Evolutionary conservation across 2,329 filamentous ascomycete genomes (phyloP).

Genomic region (Scedosporium boydii): DNA sequence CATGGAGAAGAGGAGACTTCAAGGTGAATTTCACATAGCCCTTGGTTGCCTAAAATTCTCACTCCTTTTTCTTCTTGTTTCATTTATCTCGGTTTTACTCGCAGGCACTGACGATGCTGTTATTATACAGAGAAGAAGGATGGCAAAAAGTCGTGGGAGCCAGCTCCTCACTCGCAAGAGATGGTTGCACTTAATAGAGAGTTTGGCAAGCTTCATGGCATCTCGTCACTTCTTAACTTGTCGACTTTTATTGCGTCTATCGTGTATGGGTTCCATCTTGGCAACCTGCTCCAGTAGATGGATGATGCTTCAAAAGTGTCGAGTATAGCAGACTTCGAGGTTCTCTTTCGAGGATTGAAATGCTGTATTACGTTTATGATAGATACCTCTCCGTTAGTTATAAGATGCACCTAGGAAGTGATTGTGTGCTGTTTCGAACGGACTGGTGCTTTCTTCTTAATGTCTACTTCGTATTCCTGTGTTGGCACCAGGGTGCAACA

Average conservation of each 20-base stretch:
- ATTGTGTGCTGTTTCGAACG: no score
- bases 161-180: constrained; percentile 69
- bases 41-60: no score
- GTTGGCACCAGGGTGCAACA: no score
- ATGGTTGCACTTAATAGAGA: constrained; percentile 69
- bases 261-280: constrained; percentile 70
- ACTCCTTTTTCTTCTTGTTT: neutral
- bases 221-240: constrained; percentile 73
- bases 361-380: no score
- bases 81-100: neutral
- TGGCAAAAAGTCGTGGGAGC: constrained; percentile 77
- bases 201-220: constrained; percentile 60
- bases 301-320: neutral
- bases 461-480: no score
- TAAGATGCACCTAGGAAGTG: no score
- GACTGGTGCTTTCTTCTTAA: no score
- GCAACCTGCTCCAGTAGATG: constrained; percentile 44
- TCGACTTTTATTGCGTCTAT: constrained; percentile 58
- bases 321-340: neutral
- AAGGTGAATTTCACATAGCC: constrained; percentile 46
- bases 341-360: no score
- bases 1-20: constrained; percentile 67
- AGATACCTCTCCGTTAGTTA: no score
- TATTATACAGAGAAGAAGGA: constrained; percentile 61
- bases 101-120: neutral